Percentiles rank a stretch among this genome's conserved stretches.
Evolutionary conservation across 192 early-diverging fungal species (phyloP).

Genomic region (Coemansia sp.): DNA sequence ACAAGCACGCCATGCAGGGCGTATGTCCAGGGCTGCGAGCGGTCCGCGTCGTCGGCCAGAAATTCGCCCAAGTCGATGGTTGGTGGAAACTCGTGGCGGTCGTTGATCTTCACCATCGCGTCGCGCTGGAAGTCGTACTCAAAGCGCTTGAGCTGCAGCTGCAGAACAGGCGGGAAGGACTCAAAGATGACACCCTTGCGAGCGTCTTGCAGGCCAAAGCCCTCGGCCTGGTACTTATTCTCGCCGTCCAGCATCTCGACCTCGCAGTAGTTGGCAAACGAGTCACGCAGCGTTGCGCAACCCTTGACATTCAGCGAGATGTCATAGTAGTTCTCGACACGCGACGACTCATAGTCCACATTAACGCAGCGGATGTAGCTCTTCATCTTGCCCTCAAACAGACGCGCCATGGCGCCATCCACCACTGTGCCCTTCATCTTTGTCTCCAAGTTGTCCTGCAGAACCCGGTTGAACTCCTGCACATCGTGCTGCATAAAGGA

Average conservation of each 20-base stretch:
- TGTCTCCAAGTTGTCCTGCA: constrained; percentile 93
- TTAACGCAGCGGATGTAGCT: constrained; percentile 94
- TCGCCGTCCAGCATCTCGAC: constrained; percentile 95
- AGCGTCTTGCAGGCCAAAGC: constrained; percentile 90
- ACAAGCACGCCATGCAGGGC: constrained; percentile 92
- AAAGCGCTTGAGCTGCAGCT: constrained; percentile 95
- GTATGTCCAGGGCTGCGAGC: constrained; percentile 70
- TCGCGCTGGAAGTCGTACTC: constrained; percentile 94
- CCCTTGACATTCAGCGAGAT: constrained; percentile 98
- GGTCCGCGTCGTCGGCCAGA: constrained; percentile 65
- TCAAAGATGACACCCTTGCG: constrained; percentile 96
- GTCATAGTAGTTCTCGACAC: constrained; percentile 95
- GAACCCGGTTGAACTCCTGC: constrained; percentile 96
- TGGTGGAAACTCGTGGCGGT: constrained; percentile 91
- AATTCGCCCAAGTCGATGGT: constrained; percentile 85
- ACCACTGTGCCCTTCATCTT: constrained; percentile 97
- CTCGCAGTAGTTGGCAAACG: constrained; percentile 85
- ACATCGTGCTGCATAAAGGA: constrained; percentile 98
- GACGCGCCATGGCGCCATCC: constrained; percentile 83
- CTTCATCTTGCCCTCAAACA: constrained; percentile 99
- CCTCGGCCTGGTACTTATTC: constrained; percentile 95
- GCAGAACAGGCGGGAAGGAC: constrained; percentile 88
- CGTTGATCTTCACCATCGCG: constrained; percentile 94
- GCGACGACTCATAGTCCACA: constrained; percentile 91
- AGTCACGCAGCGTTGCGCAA: constrained; percentile 77